Evolutionary conservation across 2,329 filamentous ascomycete species (phyloP).

Genomic region (Sarocladiaceae sp.): DNA sequence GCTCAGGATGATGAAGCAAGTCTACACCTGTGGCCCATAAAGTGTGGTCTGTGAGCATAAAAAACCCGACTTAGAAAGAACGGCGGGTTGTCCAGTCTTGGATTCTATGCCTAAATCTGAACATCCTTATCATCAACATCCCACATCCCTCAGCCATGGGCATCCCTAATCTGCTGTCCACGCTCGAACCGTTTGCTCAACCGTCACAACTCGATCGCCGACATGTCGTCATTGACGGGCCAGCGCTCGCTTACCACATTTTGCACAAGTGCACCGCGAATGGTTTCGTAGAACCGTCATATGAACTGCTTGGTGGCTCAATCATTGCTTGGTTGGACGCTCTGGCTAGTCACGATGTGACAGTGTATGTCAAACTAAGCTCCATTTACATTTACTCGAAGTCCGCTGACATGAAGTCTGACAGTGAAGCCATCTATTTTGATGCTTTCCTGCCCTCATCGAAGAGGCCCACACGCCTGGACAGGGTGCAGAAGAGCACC

Average conservation of each 20-base stretch:
- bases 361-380: slow-evolving; percentile 52
- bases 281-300: slow-evolving; percentile 54
- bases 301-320: slow-evolving; percentile 56
- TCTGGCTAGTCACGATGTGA: slow-evolving; percentile 50
- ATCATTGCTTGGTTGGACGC: slow-evolving; percentile 60
- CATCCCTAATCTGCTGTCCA: slow-evolving; percentile 50
- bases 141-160: slow-evolving; percentile 41
- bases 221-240: slow-evolving; percentile 66
- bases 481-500: slow-evolving; percentile 56
- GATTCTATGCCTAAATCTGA: no score
- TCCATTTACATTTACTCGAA: not conserved
- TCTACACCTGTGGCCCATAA: no score
- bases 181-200: slow-evolving; percentile 49
- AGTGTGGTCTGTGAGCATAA: no score
- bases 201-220: slow-evolving; percentile 35
- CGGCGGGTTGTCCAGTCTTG: no score
- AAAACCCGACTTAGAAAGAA: no score
- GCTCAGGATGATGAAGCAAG: no score
- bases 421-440: slow-evolving; percentile 66
- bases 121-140: not conserved
- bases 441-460: slow-evolving; percentile 72
- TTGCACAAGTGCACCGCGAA: slow-evolving; percentile 52
- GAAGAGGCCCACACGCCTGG: slow-evolving; percentile 60
- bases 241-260: slow-evolving; percentile 71
- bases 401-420: not conserved